A percentile compares a stretch with the other conserved stretches of the same genome.
Conservation (phyloP, 2,329 filamentous ascomycete species). For the Ophiocordyceps robertsii region DNA sequence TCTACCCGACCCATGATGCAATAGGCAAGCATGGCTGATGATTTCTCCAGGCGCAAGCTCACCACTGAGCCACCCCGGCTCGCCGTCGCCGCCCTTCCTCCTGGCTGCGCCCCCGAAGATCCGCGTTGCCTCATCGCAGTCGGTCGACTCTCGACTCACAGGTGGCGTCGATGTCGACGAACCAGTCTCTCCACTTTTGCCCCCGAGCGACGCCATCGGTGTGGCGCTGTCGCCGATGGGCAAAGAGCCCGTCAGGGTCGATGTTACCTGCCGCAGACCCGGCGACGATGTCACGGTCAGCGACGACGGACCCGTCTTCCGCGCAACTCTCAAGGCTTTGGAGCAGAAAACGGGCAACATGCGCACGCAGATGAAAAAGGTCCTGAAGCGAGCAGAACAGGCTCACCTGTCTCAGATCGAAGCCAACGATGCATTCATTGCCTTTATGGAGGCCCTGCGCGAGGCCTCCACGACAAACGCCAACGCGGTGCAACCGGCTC, state of each 20-base stretch:
- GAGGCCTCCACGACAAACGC: constrained; percentile 86
- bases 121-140: constrained; percentile 76
- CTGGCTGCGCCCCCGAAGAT: constrained; percentile 61
- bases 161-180: constrained; percentile 53
- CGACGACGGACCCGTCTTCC: constrained; percentile 89
- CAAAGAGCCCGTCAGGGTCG: constrained; percentile 58
- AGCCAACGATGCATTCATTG: constrained; percentile 73
- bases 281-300: constrained; percentile 72
- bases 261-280: constrained; percentile 74
- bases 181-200: constrained; percentile 36
- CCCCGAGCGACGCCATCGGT: constrained; percentile 21
- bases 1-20: not conserved
- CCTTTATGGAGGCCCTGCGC: constrained; percentile 73
- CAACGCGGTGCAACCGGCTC: constrained; percentile 89
- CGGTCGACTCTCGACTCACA: constrained; percentile 70
- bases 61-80: constrained; percentile 43
- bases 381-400: constrained; percentile 85
- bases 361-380: constrained; percentile 88
- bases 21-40: not conserved
- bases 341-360: constrained; percentile 96
- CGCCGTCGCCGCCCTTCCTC: constrained; percentile 60
- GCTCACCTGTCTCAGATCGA: constrained; percentile 66
- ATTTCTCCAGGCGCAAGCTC: constrained; percentile 25
- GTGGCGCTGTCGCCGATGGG: constrained; percentile 10
- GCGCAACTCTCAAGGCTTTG: constrained; percentile 89